Evolutionary conservation across 176 grass and related monocot species (phyloP).

Genomic region (Thinopyrum elongatum): DNA sequence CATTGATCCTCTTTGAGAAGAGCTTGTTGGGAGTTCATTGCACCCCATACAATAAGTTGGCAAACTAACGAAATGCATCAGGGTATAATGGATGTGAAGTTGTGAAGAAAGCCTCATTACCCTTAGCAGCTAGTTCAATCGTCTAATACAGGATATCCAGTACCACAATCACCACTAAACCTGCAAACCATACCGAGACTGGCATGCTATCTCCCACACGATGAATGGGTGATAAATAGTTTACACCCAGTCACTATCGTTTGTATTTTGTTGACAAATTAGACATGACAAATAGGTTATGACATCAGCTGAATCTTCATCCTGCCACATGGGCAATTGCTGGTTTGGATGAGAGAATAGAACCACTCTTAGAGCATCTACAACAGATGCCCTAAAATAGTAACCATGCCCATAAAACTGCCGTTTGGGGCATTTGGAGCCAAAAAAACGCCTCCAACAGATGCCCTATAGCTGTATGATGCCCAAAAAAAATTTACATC

Average conservation of each 20-base stretch:
- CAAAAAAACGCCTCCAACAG: no score
- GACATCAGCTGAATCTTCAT: neutral
- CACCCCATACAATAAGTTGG: neutral
- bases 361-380: neutral
- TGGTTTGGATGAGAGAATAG: neutral
- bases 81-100: neutral
- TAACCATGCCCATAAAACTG: no score
- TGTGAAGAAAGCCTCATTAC: neutral
- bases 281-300: neutral
- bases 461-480: no score
- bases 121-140: neutral
- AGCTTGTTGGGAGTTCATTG: neutral
- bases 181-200: neutral
- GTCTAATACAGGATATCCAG: neutral
- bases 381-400: no score
- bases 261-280: slow-evolving; percentile 15
- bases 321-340: neutral
- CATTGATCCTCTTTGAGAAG: neutral
- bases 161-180: neutral
- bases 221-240: neutral
- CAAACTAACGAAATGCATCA: neutral
- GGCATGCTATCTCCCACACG: neutral
- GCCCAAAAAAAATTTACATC: no score
- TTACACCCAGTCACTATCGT: neutral
- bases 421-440: no score